Conservation (phyloP, 768 basidiomycete genomes). For the Antrodiella citrinella region DNA sequence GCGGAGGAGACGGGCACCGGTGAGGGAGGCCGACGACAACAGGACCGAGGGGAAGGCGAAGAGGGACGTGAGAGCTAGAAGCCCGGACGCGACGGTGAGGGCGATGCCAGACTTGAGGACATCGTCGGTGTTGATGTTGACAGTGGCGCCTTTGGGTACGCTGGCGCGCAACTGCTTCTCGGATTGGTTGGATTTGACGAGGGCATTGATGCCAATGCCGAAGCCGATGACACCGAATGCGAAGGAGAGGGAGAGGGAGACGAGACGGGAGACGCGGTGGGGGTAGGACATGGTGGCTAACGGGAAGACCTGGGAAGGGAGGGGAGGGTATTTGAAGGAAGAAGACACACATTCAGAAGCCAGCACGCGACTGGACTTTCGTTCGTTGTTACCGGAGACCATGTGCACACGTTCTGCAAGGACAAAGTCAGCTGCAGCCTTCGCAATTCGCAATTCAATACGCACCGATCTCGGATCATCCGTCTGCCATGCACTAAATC, state of each 20-base stretch:
- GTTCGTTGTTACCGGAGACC: too few relatives aligned
- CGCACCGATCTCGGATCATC: too few relatives aligned
- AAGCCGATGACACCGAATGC: constrained; percentile 23
- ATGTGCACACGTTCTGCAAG: too few relatives aligned
- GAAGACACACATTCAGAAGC: too few relatives aligned
- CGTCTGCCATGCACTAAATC: too few relatives aligned
- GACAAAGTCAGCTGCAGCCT: too few relatives aligned
- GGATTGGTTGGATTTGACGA: constrained; percentile 31
- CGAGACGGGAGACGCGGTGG: constrained; percentile 16
- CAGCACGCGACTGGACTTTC: too few relatives aligned
- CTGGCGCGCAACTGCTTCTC: constrained; percentile 24
- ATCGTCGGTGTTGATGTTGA: constrained; percentile 30
- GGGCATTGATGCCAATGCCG: constrained; percentile 24
- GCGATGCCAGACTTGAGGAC: constrained; percentile 21
- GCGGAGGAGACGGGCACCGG: constrained; percentile 21
- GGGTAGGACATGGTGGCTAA: not conserved
- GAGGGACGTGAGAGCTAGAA: constrained; percentile 16
- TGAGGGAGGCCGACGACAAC: constrained; percentile 12
- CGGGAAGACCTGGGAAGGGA: too few relatives aligned
- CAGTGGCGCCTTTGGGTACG: constrained; percentile 25
- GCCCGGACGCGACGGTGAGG: constrained; percentile 25
- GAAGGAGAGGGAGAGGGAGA: constrained; percentile 21
- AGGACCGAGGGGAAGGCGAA: constrained; percentile 26
- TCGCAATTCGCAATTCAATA: too few relatives aligned
- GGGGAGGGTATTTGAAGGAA: too few relatives aligned